A percentile compares a stretch with the other conserved stretches of the same genome.
phyloP scores from a whole-genome alignment of 371 early-diverging fungal genomes.

The Vairimorpha apis region DNA sequence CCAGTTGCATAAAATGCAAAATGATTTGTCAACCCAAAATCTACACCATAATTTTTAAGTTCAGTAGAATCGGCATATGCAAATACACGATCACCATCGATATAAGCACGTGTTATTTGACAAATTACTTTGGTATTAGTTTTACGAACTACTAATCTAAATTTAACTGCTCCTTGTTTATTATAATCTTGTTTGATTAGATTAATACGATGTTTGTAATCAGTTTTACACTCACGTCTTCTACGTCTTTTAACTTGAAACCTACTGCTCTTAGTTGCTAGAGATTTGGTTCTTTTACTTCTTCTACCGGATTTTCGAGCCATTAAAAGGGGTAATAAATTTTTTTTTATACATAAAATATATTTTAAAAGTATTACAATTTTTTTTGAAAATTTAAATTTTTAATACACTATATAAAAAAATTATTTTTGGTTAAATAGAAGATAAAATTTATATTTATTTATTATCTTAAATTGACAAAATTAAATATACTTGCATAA shows the following conservation, averaged over 20 bases:
- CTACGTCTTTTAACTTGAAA: slow-evolving; percentile 64
- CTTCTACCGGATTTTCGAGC: slow-evolving; percentile 8
- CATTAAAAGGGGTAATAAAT: background rate
- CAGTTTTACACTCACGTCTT: slow-evolving; percentile 89
- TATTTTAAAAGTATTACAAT: too few relatives aligned
- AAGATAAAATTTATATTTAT: too few relatives aligned
- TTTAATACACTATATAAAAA: too few relatives aligned
- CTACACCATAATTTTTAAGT: slow-evolving; percentile 89
- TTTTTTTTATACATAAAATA: too few relatives aligned
- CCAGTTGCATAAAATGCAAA: slow-evolving; percentile 97
- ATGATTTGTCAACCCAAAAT: slow-evolving; percentile 99
- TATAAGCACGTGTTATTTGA: slow-evolving; percentile 94
- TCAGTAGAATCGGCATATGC: slow-evolving; percentile 95
- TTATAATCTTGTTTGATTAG: slow-evolving; percentile 95
- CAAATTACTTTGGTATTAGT: slow-evolving; percentile 93
- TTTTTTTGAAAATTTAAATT: too few relatives aligned
- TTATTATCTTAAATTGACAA: too few relatives aligned
- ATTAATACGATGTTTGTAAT: slow-evolving; percentile 98
- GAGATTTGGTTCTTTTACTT: slow-evolving; percentile 65
- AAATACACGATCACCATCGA: slow-evolving; percentile 92
- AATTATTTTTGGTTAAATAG: too few relatives aligned
- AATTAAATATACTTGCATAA: too few relatives aligned
- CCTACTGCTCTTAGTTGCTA: slow-evolving; percentile 63
- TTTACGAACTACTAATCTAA: slow-evolving; percentile 97
- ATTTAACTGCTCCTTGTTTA: slow-evolving; percentile 99